Conservation (phyloP, 495 filamentous ascomycete species). For the Trichoderma orchidacearum region DNA sequence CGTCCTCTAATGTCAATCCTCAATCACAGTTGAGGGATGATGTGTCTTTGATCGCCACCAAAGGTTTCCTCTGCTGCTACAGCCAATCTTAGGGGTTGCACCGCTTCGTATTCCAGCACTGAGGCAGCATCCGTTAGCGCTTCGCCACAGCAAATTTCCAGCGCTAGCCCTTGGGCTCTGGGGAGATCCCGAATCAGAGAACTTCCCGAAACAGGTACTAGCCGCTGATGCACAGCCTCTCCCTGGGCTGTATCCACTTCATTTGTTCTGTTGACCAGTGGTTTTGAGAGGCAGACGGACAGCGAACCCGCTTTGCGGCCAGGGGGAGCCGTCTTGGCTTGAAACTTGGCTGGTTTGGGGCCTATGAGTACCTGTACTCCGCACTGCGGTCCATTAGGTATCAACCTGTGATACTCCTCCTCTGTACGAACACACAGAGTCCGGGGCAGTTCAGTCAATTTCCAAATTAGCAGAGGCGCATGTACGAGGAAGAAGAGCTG, state of each 20-base stretch:
- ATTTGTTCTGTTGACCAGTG: background rate
- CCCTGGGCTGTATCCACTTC: background rate
- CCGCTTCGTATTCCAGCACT: background rate
- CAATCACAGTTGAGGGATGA: background rate
- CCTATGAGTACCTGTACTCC: too few species aligned
- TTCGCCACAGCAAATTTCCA: background rate
- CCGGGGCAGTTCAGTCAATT: too few species aligned
- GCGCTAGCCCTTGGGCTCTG: background rate
- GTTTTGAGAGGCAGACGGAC: background rate
- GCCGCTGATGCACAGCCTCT: background rate
- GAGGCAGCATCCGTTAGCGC: background rate
- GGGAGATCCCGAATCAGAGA: background rate
- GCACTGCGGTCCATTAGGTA: too few species aligned
- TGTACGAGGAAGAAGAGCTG: too few species aligned
- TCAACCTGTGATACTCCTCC: too few species aligned
- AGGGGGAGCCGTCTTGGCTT: background rate
- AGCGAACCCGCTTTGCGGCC: background rate
- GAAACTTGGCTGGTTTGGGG: background rate
- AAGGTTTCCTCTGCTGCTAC: background rate
- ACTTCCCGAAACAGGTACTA: background rate
- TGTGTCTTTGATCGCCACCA: background rate
- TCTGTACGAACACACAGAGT: too few species aligned
- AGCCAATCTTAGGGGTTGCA: background rate
- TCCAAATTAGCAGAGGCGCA: too few species aligned
- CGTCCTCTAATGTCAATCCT: too few species aligned